Conservation (phyloP, 306 rosid species). For the Benincasa hispida region DNA sequence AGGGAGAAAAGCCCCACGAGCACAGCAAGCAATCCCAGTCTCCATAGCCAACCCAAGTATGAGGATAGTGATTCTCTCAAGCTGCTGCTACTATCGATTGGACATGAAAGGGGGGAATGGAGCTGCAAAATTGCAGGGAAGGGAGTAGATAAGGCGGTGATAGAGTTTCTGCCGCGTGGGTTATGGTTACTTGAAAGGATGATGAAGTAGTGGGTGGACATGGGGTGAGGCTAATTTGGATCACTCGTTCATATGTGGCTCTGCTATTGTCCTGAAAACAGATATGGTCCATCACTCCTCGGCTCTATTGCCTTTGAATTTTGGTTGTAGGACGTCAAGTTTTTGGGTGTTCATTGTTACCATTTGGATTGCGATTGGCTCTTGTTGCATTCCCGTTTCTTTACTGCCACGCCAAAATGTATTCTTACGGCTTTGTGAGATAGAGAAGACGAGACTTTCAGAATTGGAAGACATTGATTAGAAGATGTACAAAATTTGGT, state of each 20-base stretch:
- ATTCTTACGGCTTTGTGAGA: neutral
- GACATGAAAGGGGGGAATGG: neutral
- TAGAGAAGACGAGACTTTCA: neutral
- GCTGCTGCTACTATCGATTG: constrained; percentile 12
- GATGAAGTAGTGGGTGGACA: constrained; percentile 18
- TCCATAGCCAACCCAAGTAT: constrained; percentile 32
- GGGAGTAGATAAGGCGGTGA: constrained; percentile 48
- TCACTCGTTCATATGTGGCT: constrained; percentile 59
- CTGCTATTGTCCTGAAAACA: constrained; percentile 24
- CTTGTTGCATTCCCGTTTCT: neutral
- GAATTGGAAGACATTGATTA: neutral
- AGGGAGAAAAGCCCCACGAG: constrained; percentile 47
- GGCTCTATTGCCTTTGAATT: neutral
- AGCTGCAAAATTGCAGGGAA: constrained; percentile 12
- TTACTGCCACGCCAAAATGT: neutral
- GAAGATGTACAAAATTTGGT: neutral
- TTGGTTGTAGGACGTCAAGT: neutral
- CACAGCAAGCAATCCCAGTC: constrained; percentile 54
- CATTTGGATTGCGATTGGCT: neutral
- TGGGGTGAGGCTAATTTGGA: constrained; percentile 22
- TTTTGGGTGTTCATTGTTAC: neutral
- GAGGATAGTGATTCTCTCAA: neutral
- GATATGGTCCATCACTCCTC: constrained; percentile 36
- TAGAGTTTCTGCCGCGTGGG: constrained; percentile 32
- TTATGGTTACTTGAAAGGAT: constrained; percentile 8